Percentiles rank a stretch among this genome's conserved stretches.
Conservation (phyloP, 75 land plant species). For the Selaginella tamariscina region DNA sequence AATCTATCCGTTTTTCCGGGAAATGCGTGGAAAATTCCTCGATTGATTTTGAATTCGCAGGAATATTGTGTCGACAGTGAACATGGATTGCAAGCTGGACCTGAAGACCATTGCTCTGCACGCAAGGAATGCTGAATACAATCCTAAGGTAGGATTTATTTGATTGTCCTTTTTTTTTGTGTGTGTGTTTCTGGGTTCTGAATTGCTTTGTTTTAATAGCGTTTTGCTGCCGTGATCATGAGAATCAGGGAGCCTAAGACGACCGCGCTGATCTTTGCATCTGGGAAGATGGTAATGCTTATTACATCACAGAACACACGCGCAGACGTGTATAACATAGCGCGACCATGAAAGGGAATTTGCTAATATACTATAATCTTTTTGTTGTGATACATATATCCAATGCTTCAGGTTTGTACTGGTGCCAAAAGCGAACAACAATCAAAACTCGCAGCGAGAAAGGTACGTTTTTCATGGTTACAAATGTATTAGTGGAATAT, state of each 20-base stretch:
- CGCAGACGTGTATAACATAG: not conserved
- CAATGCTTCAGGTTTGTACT: slow-evolving; percentile 40
- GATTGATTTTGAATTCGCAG: slow-evolving; percentile 25
- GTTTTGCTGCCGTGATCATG: slow-evolving; percentile 50
- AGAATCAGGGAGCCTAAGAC: slow-evolving; percentile 48
- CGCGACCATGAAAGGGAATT: not conserved
- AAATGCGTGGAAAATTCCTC: no score
- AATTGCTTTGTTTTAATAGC: slow-evolving; percentile 19
- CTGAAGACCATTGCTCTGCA: slow-evolving; percentile 68
- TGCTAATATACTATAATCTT: not conserved
- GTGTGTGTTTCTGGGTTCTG: not conserved
- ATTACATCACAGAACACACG: not conserved
- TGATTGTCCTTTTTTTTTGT: not conserved
- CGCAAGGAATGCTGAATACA: slow-evolving; percentile 91
- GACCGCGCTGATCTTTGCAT: slow-evolving; percentile 41
- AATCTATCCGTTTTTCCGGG: no score
- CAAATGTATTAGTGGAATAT: not conserved
- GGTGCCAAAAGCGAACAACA: slow-evolving; percentile 68
- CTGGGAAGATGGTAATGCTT: slow-evolving; percentile 40
- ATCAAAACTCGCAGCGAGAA: slow-evolving; percentile 59
- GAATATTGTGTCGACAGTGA: slow-evolving; percentile 87
- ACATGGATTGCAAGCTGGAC: slow-evolving; percentile 74
- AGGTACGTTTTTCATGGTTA: slow-evolving; percentile 28
- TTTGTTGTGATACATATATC: not conserved
- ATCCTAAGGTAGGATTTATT: slow-evolving; percentile 55